Conservation (phyloP, 148 eudicot genomes). For the Pouteria glomerata region DNA sequence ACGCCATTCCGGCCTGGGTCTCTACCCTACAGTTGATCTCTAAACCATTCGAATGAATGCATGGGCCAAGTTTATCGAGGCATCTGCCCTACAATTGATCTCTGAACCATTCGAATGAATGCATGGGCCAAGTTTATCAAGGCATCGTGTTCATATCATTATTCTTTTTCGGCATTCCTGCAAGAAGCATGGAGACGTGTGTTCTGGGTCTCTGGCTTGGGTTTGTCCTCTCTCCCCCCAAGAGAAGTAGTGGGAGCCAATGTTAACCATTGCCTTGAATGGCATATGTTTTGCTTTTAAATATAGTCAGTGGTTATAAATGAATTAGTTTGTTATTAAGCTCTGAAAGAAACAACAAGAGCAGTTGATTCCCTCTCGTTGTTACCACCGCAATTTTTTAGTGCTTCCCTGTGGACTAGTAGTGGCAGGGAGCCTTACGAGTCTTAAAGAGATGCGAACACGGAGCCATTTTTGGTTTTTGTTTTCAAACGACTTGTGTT, state of each 20-base stretch:
- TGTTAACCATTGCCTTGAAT: conserved; percentile 7
- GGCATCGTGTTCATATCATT: background rate
- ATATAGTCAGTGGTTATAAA: background rate
- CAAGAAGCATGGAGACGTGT: background rate
- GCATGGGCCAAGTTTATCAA: background rate
- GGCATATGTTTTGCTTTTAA: background rate
- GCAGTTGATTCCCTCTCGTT: conserved; percentile 1
- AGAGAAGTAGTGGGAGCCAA: background rate
- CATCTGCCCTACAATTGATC: conserved; percentile 14
- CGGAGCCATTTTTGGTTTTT: background rate
- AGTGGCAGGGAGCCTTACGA: conserved; percentile 2
- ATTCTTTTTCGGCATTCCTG: background rate
- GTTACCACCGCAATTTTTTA: background rate
- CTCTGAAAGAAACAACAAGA: background rate
- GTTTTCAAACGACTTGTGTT: background rate
- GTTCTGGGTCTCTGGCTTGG: background rate
- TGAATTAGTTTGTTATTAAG: background rate
- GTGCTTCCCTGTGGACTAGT: too few relatives aligned
- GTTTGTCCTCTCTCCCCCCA: background rate
- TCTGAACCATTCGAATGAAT: conserved; percentile 5
- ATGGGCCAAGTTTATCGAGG: background rate
- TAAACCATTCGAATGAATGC: conserved; percentile 7
- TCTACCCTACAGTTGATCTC: conserved; percentile 48
- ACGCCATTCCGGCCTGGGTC: conserved; percentile 30
- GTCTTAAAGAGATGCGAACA: background rate